Evolutionary conservation across 441 rosid species (phyloP), one percentile per base, ranked within the genome.

Genomic region (Gossypium aridum): DNA sequence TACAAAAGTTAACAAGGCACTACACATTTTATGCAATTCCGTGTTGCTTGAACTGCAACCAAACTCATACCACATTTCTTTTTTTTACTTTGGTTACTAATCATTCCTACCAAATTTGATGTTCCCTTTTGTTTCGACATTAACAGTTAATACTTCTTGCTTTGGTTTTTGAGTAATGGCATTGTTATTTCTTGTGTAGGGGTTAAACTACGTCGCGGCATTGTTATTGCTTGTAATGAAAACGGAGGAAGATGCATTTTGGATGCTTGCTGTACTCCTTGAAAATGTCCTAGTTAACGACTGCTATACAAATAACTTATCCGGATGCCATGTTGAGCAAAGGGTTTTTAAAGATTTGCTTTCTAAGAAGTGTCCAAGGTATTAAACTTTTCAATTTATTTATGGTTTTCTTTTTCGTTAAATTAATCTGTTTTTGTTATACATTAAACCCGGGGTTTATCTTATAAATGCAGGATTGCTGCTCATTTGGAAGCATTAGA

Each of bases 311-410:
- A 95, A 79, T 61, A 93, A 95, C 84, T 83, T 95, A 71, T 91
- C 99, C 34, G 98, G 99, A 67, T 95, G 99, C 79, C 99, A 95
- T 78, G 99, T 95, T 34, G 99, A 95, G 77, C 99, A 95, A 77
- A 84, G 99, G 76, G 98, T 93, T 64, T 93, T 95, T 82, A 87
- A 93, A 85, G 99, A 95, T 81, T 84, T 95, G 76, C 97, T 95
- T 45, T 73, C 83, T 20, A 89, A 93, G 85, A 83, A 91, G 61
- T 93, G 99, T 79, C 94, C 99, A 51, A 82, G 93, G 99, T 93
- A 81, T 43, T 49, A 39, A 39, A 39, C 47, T 9, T 39, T 39
- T 39, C 47, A 39, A 39, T 39, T 39, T 39, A 39, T 39, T 39
- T 39, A 39, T 39, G 47, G 47, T 39, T 39, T 39, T 39, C 25